Base-by-base conservation (phyloP, 345 rosid species). In the Schrenkiella parvula region DNA sequence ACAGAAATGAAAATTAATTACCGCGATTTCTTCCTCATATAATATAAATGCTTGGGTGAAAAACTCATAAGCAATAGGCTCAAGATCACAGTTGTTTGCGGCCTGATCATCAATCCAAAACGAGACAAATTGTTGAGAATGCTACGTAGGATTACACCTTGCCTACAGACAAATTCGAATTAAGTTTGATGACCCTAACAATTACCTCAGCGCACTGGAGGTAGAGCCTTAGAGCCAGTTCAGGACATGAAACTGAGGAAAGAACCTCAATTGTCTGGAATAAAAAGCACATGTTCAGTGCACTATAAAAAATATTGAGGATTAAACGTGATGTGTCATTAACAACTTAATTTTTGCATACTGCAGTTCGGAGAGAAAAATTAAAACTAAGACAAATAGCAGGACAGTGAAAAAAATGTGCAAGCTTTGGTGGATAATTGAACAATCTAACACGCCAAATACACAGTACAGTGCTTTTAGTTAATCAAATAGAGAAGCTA, bases 141-240 rank as follows among this genome's bases (percentile, higher is more conserved):
- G 59, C 10, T 26, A 47, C 25, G 50, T 66, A 3, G 37, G 37
- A 58, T 37, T 56, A 56, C 52, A 37, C 31, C 29, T 64, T 23
- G 71, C 65, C 22, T 18, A 46, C 25, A 44, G 34, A 6, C 8
- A 3, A 52, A 42, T 53, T 15, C 21, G 6, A 29, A 43, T 14
- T 57, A 54, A 59, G 41, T 50, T 50, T 41, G 54, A 41, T 42
- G 34, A 25, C n/a, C 23, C 22, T 43, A 75, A 6, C 6, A 63
- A 48, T 73, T 86, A 92, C 98, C 96, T 92, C 95, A 38, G 95
- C 96, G 77, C 98, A 90, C 51, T 90, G 89, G 47, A 92, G 86
- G 78, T 85, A 88, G 77, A 92, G 76, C 77, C 91, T 78, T 69
- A 92, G 81, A 42, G 95, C 96, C 74, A 87, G 72, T 80, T 92